phyloP scores from a whole-genome alignment of 2,329 filamentous ascomycete genomes.

The Alternaria ventricosa region DNA sequence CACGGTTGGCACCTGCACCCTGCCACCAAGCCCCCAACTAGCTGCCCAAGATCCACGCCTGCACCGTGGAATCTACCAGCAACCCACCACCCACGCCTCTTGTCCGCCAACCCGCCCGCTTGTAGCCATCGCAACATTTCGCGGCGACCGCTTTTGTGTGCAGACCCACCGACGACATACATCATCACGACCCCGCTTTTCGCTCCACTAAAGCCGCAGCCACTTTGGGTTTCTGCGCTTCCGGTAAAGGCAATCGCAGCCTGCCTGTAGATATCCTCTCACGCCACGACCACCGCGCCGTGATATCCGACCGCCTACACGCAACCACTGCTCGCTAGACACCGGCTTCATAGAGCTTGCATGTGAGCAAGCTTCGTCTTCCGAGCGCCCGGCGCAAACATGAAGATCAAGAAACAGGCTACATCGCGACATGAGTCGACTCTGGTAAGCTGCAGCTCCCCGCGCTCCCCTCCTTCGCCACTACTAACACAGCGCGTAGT shows the following conservation, averaged over 20 bases:
- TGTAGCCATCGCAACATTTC: conserved; percentile 5
- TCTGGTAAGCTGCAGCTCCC: conserved; percentile 47
- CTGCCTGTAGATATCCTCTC: conserved; percentile 6
- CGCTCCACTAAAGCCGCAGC: conserved; percentile 6
- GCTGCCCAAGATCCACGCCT: conserved; percentile 41
- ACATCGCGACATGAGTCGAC: conserved; percentile 62
- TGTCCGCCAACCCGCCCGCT: conserved; percentile 19
- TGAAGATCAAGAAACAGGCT: conserved; percentile 64
- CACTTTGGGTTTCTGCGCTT: conserved; percentile 6
- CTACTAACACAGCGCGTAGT: conserved; percentile 60
- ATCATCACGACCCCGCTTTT: conserved; percentile 7
- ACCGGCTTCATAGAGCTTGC: conserved; percentile 20
- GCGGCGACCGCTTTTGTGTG: background rate
- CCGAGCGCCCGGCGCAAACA: conserved; percentile 49
- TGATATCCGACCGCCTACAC: background rate
- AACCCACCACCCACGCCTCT: conserved; percentile 22
- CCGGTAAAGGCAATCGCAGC: conserved; percentile 20
- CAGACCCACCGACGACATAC: background rate
- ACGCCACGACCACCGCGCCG: background rate
- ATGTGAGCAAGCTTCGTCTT: conserved; percentile 46
- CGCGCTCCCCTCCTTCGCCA: background rate
- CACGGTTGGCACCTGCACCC: conserved; percentile 16
- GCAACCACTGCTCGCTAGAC: conserved; percentile 4
- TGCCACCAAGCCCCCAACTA: conserved; percentile 12
- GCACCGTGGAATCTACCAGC: conserved; percentile 43